Conservation (phyloP, 169 alveolate genomes). For the Cytauxzoon felis region DNA sequence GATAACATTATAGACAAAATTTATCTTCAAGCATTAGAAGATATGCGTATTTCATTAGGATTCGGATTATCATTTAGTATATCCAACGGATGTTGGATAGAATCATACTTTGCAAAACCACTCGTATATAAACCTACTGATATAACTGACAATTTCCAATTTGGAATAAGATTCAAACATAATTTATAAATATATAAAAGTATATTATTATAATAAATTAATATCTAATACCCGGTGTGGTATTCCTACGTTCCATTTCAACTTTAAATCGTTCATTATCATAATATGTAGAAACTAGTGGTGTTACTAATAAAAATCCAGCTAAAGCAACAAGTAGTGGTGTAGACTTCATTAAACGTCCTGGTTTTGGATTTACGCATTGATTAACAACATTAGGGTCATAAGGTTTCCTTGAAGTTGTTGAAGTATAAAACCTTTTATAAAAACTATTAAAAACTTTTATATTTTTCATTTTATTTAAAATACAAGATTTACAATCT, state of each 20-base stretch:
- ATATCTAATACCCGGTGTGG: conserved; percentile 9
- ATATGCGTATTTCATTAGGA: conserved; percentile 46
- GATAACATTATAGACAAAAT: not conserved
- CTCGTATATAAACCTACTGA: conserved; percentile 49
- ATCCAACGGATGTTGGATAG: conserved; percentile 58
- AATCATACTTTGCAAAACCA: conserved; percentile 50
- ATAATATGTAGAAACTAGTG: conserved; percentile 34
- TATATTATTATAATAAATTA: not conserved
- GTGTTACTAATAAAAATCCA: conserved; percentile 25
- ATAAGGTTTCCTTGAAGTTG: conserved; percentile 11
- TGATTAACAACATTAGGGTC: conserved; percentile 55
- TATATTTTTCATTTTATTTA: not conserved
- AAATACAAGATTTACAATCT: not conserved
- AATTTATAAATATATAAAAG: not conserved
- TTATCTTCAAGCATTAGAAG: conserved; percentile 32
- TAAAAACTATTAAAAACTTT: not conserved
- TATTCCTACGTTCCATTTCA: conserved; percentile 46
- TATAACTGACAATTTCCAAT: conserved; percentile 23
- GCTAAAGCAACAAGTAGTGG: conserved; percentile 13
- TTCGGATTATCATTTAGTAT: conserved; percentile 43
- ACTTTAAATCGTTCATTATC: conserved; percentile 35
- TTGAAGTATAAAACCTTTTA: not conserved
- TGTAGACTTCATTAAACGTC: not conserved
- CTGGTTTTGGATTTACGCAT: conserved; percentile 41
- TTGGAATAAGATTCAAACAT: conserved; percentile 53